Evolutionary conservation across 129 eudicot genomes (phyloP), one percentile per base, ranked within the genome.

Genomic region (Tagetes patula): DNA sequence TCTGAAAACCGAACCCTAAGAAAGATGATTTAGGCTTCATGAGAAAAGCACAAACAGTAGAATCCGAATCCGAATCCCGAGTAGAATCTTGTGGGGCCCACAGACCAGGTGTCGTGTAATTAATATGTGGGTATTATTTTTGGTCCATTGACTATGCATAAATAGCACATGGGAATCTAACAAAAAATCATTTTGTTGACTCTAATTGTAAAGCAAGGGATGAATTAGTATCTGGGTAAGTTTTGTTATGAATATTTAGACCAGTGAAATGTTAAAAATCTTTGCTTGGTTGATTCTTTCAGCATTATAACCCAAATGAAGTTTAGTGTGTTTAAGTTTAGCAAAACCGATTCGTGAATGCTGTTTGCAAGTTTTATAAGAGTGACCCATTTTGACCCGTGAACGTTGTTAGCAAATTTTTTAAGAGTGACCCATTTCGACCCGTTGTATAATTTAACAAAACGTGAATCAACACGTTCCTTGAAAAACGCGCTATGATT

Each of bases 1-100:
- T 78, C 79, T 81, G 83, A 89, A 89, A 85, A 89, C 87, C 31
- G 92, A 89, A 81, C 90, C 85, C 48, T 84, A 82, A 85, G 81
- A 82, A 53, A 45, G 69, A 72, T 43, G 13, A 42, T 11, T 40
- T 54, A 53, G 55, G 68, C 30, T 71, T 53, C 30, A 78, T 27
- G 42, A 63, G 30, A 50, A 40, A 42, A 40, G 14, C 5, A 34
- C 20, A 43, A 53, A 55, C 65, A 31, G 74, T 54, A 67, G 80
- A 77, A 47, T 59, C 62, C 63, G 41, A 59, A 59, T 52, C 58
- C 8, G 48, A 43, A 43, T 30, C 11, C 45, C 1, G 80, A 34
- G 49, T 67, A 36, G 39, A 67, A 68, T 74, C 75, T 74, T 74
- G 50, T 60, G 65, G 79, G 47, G 47, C 37, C 47, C 65, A 40